Percentiles rank a stretch among this genome's conserved stretches.
phyloP scores from a whole-genome alignment of 1,284 basidiomycete genomes.

The Sphaerobolus stellatus region DNA sequence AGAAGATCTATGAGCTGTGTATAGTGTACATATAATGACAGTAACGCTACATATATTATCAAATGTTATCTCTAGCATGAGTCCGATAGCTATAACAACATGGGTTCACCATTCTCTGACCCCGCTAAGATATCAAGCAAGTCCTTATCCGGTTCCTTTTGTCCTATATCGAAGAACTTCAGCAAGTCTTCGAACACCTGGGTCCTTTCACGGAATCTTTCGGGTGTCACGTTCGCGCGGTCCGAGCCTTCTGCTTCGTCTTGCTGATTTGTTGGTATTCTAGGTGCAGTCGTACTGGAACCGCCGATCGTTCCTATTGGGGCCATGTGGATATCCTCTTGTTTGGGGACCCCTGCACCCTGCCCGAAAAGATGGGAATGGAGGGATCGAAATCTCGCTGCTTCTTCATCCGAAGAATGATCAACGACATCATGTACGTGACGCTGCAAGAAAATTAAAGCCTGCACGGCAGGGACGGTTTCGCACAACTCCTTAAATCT shows the following conservation, averaged over 20 bases:
- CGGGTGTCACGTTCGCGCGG: conserved; percentile 17
- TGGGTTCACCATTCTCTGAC: neutral
- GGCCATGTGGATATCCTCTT: conserved; percentile 23
- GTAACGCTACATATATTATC: too few species aligned
- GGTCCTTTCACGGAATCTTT: conserved; percentile 55
- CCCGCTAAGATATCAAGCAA: conserved; percentile 54
- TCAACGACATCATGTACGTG: conserved; percentile 70
- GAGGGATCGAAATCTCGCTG: conserved; percentile 61
- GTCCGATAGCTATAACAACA: neutral
- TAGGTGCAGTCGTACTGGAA: neutral
- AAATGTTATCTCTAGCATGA: neutral
- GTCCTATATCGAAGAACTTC: conserved; percentile 57
- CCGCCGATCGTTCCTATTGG: neutral
- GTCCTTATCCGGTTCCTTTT: conserved; percentile 61
- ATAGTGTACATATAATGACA: too few species aligned
- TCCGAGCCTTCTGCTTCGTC: conserved; percentile 4
- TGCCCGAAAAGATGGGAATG: conserved; percentile 63
- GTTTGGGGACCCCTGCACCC: conserved; percentile 18
- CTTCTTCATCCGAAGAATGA: conserved; percentile 60
- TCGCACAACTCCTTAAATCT: conserved; percentile 81
- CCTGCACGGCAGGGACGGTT: conserved; percentile 59
- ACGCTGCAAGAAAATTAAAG: conserved; percentile 67
- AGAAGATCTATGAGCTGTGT: conserved; percentile 10
- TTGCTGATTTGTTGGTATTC: conserved; percentile 1
- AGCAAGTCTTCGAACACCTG: conserved; percentile 68